A percentile compares a stretch with the other conserved stretches of the same genome.
Evolutionary conservation across 352 stramenopile genomes (phyloP).

Genomic region (Phytophthora niederhauseri): DNA sequence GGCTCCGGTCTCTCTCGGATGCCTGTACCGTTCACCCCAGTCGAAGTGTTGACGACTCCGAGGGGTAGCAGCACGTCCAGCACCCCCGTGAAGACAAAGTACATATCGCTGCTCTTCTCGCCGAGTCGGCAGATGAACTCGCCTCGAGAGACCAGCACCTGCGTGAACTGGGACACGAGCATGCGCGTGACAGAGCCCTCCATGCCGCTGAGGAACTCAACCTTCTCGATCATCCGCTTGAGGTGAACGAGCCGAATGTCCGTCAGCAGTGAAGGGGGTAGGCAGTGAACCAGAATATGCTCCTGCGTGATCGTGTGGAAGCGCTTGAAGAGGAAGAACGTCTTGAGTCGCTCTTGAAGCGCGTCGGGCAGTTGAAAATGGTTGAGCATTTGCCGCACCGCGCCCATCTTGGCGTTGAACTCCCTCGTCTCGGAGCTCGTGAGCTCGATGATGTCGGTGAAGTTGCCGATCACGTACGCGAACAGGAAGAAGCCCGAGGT

Average conservation of each 20-base stretch:
- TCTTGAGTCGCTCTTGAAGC: conserved; percentile 59
- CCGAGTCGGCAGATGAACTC: conserved; percentile 63
- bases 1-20: not conserved
- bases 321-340: conserved; percentile 68
- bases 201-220: conserved; percentile 62
- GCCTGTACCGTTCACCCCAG: not conserved
- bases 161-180: conserved; percentile 68
- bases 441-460: conserved; percentile 63
- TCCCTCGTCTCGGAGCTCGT: conserved; percentile 63
- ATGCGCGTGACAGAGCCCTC: conserved; percentile 63
- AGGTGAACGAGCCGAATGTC: conserved; percentile 73
- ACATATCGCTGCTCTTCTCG: conserved; percentile 72
- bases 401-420: conserved; percentile 63
- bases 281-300: conserved; percentile 55
- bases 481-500: conserved; percentile 72
- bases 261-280: conserved; percentile 68
- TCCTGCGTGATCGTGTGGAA: conserved; percentile 78
- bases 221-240: conserved; percentile 67
- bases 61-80: conserved; percentile 46
- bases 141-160: conserved; percentile 54
- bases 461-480: conserved; percentile 73
- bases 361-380: conserved; percentile 55
- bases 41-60: conserved; percentile 17
- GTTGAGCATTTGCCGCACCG: conserved; percentile 54
- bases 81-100: conserved; percentile 67